Evolutionary conservation across 331 rosid genomes (phyloP).

Genomic region (Pyrus hybrid): DNA sequence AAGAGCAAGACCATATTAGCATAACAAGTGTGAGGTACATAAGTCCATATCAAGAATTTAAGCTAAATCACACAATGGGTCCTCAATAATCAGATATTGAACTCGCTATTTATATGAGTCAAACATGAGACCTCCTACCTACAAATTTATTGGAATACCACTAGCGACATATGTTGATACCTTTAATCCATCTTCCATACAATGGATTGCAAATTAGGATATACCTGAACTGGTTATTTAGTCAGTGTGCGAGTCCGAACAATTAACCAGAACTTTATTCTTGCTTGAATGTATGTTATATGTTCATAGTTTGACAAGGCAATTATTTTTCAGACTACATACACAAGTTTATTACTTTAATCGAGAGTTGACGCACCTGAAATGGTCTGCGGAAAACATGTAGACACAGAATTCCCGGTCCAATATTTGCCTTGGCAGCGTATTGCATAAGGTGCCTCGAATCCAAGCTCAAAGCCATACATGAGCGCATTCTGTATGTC

Average conservation of each 20-base stretch:
- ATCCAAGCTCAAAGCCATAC: constrained; percentile 2
- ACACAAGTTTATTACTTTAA: not conserved
- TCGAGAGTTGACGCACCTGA: not conserved
- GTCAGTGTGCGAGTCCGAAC: no score
- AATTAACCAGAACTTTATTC: no score
- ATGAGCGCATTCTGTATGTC: not conserved
- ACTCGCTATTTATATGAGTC: no score
- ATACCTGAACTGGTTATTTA: no score
- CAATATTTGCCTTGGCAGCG: not conserved
- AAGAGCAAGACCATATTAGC: not conserved
- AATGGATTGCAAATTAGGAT: no score
- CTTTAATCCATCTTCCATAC: no score
- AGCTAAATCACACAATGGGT: no score
- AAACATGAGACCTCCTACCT: no score
- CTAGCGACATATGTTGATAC: no score
- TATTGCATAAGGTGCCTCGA: not conserved
- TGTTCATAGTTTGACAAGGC: not conserved
- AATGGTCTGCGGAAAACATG: not conserved
- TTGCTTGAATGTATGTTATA: not conserved
- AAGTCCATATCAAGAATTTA: no score
- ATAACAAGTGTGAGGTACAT: not conserved
- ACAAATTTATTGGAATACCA: no score
- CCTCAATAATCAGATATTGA: no score
- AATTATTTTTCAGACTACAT: not conserved
- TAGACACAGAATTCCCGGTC: not conserved